Evolutionary conservation across 2,329 filamentous ascomycete genomes (phyloP).

Genomic region (Parastagonospora nodorum): DNA sequence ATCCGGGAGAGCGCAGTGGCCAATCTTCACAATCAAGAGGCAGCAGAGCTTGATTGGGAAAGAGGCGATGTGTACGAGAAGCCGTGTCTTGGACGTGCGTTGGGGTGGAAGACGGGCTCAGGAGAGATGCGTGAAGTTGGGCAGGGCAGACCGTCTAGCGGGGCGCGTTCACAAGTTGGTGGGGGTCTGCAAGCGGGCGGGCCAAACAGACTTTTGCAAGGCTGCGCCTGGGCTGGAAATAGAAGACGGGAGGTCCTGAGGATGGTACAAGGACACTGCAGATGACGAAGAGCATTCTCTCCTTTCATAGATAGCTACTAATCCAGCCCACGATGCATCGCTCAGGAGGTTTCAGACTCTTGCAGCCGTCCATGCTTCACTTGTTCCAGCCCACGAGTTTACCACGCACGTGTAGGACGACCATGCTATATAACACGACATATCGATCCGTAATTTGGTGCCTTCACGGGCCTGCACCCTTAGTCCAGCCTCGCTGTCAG

Average conservation of each 20-base stretch:
- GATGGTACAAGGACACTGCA: background rate
- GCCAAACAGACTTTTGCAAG: slow-evolving; percentile 24
- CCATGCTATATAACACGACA: no score
- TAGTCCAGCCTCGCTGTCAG: no score
- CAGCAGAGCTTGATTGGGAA: slow-evolving; percentile 29
- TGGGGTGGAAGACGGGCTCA: slow-evolving; percentile 22
- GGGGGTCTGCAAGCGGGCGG: slow-evolving; percentile 19
- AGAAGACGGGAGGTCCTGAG: background rate
- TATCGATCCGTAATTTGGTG: no score
- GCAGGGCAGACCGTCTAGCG: slow-evolving; percentile 20
- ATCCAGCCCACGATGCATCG: slow-evolving; percentile 11
- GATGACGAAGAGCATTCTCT: background rate
- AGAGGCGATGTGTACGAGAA: slow-evolving; percentile 10
- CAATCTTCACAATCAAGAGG: slow-evolving; percentile 15
- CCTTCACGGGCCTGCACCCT: no score
- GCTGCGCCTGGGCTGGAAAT: slow-evolving; percentile 12
- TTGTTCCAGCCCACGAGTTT: slow-evolving; percentile 10
- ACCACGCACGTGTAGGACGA: background rate
- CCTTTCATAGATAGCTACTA: background rate
- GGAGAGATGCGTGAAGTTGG: slow-evolving; percentile 26
- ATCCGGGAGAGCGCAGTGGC: slow-evolving; percentile 29
- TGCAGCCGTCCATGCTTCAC: slow-evolving; percentile 26
- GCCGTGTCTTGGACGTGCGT: slow-evolving; percentile 21
- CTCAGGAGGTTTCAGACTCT: slow-evolving; percentile 26
- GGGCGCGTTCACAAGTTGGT: slow-evolving; percentile 29